A percentile compares a stretch with the other conserved stretches of the same genome.
Evolutionary conservation across 768 basidiomycete species (phyloP).

Genomic region (Hericium erinaceus): DNA sequence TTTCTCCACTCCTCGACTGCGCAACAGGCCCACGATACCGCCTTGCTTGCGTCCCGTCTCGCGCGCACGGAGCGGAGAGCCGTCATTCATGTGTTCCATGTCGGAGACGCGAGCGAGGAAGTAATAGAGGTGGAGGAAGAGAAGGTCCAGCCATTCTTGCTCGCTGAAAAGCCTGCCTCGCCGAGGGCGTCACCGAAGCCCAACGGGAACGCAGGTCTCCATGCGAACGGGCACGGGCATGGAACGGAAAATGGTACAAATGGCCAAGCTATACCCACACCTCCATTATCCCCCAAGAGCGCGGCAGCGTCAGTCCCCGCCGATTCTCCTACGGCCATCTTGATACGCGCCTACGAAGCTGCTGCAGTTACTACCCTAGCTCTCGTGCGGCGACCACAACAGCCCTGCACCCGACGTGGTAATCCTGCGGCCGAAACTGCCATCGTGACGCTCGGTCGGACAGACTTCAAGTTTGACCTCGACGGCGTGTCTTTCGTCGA

Average conservation of each 20-base stretch:
- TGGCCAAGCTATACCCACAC: slow-evolving; percentile 14
- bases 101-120: slow-evolving; percentile 27
- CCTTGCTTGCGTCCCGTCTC: slow-evolving; percentile 75
- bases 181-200: slow-evolving; percentile 6
- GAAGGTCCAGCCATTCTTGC: slow-evolving; percentile 50
- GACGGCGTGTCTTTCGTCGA: slow-evolving; percentile 58
- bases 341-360: slow-evolving; percentile 57
- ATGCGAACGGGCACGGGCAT: slow-evolving; percentile 21
- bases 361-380: slow-evolving; percentile 57
- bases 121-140: slow-evolving; percentile 50
- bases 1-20: slow-evolving; percentile 69
- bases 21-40: slow-evolving; percentile 85
- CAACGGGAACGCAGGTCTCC: slow-evolving; percentile 27
- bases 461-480: slow-evolving; percentile 31
- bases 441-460: slow-evolving; percentile 60
- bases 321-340: slow-evolving; percentile 17
- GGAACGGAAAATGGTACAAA: slow-evolving; percentile 19
- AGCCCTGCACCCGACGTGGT: slow-evolving; percentile 45
- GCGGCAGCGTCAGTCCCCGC: slow-evolving; percentile 10
- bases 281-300: slow-evolving; percentile 13
- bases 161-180: slow-evolving; percentile 28
- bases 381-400: slow-evolving; percentile 51
- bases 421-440: slow-evolving; percentile 51
- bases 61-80: slow-evolving; percentile 61
- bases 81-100: slow-evolving; percentile 81